A percentile compares a stretch with the other conserved stretches of the same genome.
phyloP scores from a whole-genome alignment of 192 early-diverging fungal species.

The Coemansia sp. region DNA sequence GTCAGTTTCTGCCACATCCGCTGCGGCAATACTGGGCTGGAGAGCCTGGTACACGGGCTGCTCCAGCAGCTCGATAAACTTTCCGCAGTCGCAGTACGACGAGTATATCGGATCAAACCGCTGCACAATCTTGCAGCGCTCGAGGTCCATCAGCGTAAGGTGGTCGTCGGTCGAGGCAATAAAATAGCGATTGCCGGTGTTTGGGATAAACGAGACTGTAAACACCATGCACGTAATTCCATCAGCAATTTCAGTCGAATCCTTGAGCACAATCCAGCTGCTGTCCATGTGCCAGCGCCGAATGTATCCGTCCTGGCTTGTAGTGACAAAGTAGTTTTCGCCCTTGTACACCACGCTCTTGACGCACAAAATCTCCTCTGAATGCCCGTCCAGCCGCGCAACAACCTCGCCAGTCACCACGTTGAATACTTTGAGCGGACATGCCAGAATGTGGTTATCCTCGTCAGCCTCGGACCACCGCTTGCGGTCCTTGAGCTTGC shows the following conservation, averaged over 20 bases:
- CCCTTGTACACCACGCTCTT: constrained; percentile 77
- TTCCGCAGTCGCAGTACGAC: constrained; percentile 93
- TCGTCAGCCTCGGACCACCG: constrained; percentile 87
- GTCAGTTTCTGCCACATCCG: constrained; percentile 15
- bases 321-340: constrained; percentile 80
- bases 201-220: constrained; percentile 88
- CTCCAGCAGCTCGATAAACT: constrained; percentile 79
- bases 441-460: constrained; percentile 92
- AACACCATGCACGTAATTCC: constrained; percentile 95
- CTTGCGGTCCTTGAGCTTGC: constrained; percentile 88
- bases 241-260: constrained; percentile 70
- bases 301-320: constrained; percentile 95
- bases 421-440: constrained; percentile 91
- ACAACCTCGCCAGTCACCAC: constrained; percentile 78
- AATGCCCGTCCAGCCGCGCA: constrained; percentile 75
- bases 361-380: constrained; percentile 84
- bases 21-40: constrained; percentile 1
- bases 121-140: constrained; percentile 59
- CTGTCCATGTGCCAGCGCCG: constrained; percentile 83
- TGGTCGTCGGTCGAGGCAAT: constrained; percentile 87
- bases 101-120: constrained; percentile 74
- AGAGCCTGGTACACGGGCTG: constrained; percentile 41
- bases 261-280: constrained; percentile 73
- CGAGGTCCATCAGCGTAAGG: constrained; percentile 89
- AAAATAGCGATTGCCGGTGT: constrained; percentile 93